These are phyloP conservation scores for Lagenaria siceraria DNA, from an alignment of 306 rosid genomes.

Conservation along the genomic window DNA sequence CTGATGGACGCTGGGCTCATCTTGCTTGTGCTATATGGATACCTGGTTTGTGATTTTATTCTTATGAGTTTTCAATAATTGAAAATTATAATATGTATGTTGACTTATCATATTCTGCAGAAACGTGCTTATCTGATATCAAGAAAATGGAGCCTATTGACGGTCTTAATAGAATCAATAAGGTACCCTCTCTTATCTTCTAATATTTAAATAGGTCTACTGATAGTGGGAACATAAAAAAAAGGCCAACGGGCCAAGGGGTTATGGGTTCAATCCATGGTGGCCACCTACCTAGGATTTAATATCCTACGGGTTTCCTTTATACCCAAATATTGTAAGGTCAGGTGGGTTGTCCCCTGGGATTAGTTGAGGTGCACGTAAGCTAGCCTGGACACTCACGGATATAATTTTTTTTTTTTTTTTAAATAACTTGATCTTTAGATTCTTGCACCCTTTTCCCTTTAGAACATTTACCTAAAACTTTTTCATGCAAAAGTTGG, in stretches of 20 bases:
- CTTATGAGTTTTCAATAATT: constrained; percentile 6
- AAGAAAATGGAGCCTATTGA: constrained; percentile 98
- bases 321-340: too few relatives aligned
- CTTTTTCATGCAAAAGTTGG: not conserved
- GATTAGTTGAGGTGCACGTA: too few relatives aligned
- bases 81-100: constrained; percentile 3
- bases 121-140: constrained; percentile 94
- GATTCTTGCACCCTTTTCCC: not conserved
- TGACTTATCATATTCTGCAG: constrained; percentile 34
- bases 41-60: constrained; percentile 59
- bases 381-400: too few relatives aligned
- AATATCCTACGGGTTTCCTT: too few relatives aligned
- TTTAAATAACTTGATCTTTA: not conserved
- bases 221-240: too few relatives aligned
- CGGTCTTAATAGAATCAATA: constrained; percentile 75
- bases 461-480: not conserved
- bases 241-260: too few relatives aligned
- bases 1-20: constrained; percentile 99
- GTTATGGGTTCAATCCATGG: too few relatives aligned
- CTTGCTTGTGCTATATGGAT: constrained; percentile 99
- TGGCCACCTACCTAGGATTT: too few relatives aligned
- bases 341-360: too few relatives aligned
- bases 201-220: too few relatives aligned
- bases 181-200: constrained; percentile 29
- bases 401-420: too few relatives aligned